A percentile compares a stretch with the other conserved stretches of the same genome.
Conservation (phyloP, 495 filamentous ascomycete genomes). For the Rhizodiscina lignyota region DNA sequence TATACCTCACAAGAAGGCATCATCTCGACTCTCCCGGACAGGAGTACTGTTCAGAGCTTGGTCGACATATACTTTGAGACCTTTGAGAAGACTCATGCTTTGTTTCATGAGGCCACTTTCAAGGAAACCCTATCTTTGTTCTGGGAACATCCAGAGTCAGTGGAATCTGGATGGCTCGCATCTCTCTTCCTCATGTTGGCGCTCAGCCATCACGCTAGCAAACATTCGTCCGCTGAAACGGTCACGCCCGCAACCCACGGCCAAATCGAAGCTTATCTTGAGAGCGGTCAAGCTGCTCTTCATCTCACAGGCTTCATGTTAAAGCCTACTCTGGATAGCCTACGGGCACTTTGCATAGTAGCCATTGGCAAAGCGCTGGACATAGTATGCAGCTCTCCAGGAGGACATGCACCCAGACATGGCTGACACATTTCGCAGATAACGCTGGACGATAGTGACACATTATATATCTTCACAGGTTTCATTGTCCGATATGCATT, state of each 20-base stretch:
- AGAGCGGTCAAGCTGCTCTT: neutral
- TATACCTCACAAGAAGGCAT: neutral
- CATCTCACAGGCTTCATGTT: neutral
- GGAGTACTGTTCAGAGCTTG: neutral
- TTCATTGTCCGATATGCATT: neutral
- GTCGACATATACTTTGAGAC: neutral
- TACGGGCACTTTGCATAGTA: neutral
- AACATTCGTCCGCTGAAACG: too few species aligned
- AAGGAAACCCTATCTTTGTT: neutral
- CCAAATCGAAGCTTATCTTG: neutral
- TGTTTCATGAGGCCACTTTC: neutral
- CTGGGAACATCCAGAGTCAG: neutral
- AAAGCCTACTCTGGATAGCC: neutral
- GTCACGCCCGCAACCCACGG: neutral
- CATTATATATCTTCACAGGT: neutral
- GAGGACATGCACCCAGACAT: too few species aligned
- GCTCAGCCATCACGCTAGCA: neutral
- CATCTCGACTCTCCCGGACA: neutral
- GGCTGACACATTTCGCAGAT: too few species aligned
- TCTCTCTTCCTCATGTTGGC: neutral
- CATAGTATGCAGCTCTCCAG: too few species aligned
- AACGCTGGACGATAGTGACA: neutral
- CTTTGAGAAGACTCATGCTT: neutral
- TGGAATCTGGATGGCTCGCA: neutral
- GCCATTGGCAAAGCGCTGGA: neutral